Conservation (phyloP, 345 rosid genomes). For the Ceriops zippeliana region DNA sequence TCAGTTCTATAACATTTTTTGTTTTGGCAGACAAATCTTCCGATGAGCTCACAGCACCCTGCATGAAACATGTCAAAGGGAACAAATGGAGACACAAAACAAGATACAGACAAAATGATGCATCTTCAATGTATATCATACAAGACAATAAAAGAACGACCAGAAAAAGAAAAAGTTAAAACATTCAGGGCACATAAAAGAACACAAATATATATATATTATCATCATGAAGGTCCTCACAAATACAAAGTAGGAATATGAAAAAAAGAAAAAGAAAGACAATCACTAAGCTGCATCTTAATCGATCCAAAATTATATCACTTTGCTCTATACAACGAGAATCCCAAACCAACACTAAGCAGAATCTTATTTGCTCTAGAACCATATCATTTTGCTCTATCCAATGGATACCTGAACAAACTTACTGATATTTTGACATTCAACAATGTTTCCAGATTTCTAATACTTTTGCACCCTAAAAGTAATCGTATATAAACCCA, state of each 20-base stretch:
- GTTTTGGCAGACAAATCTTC: conserved; percentile 86
- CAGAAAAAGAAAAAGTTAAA: not conserved
- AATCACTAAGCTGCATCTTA: no score
- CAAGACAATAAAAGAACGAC: not conserved
- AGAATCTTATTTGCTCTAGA: not conserved
- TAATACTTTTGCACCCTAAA: no score
- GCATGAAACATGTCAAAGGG: conserved; percentile 13
- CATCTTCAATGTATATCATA: not conserved
- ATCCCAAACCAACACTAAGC: no score
- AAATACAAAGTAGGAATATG: not conserved
- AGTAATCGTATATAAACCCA: no score
- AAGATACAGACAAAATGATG: conserved; percentile 3
- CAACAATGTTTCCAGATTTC: no score
- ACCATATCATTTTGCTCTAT: not conserved
- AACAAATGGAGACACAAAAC: conserved; percentile 2
- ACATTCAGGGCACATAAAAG: not conserved
- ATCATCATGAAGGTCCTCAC: not conserved
- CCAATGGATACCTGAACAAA: no score
- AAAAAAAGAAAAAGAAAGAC: not conserved
- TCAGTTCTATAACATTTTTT: conserved; percentile 85
- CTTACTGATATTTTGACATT: no score
- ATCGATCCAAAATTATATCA: no score
- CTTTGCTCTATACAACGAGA: no score
- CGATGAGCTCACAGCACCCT: conserved; percentile 75
- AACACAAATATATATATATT: not conserved